Conservation (phyloP, 2,329 filamentous ascomycete species). For the Parastagonospora nodorum region DNA sequence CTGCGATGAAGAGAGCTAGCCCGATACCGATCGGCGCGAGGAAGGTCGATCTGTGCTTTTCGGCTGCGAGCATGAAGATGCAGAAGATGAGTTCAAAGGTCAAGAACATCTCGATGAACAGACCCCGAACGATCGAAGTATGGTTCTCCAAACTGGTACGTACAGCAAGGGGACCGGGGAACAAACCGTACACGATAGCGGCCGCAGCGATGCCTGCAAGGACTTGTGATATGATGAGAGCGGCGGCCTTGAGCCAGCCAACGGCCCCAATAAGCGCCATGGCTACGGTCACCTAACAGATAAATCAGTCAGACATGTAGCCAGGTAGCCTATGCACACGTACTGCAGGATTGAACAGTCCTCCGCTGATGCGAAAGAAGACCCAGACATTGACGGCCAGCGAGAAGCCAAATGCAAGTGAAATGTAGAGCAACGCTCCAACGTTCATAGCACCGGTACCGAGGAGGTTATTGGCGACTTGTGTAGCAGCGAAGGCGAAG, state of each 20-base stretch:
- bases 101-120: conserved; percentile 58
- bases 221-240: conserved; percentile 54
- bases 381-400: conserved; percentile 49
- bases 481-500: conserved; percentile 47
- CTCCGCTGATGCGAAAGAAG: conserved; percentile 48
- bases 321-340: not conserved
- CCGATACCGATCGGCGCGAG: conserved; percentile 51
- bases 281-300: conserved; percentile 51
- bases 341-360: conserved; percentile 48
- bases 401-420: conserved; percentile 44
- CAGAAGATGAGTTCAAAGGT: conserved; percentile 55
- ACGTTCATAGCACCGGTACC: conserved; percentile 28
- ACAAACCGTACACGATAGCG: conserved; percentile 50
- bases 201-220: conserved; percentile 53
- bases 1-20: conserved; percentile 53
- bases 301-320: conserved; percentile 3
- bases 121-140: conserved; percentile 51
- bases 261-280: conserved; percentile 55
- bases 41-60: conserved; percentile 49
- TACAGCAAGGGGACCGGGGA: conserved; percentile 53
- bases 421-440: conserved; percentile 41
- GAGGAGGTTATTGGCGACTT: conserved; percentile 44
- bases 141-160: conserved; percentile 49
- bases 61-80: conserved; percentile 53
- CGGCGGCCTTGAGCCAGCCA: conserved; percentile 49